These are phyloP conservation scores for Terana coerulea DNA, from an alignment of 768 basidiomycete genomes.

Conservation along the genomic window DNA sequence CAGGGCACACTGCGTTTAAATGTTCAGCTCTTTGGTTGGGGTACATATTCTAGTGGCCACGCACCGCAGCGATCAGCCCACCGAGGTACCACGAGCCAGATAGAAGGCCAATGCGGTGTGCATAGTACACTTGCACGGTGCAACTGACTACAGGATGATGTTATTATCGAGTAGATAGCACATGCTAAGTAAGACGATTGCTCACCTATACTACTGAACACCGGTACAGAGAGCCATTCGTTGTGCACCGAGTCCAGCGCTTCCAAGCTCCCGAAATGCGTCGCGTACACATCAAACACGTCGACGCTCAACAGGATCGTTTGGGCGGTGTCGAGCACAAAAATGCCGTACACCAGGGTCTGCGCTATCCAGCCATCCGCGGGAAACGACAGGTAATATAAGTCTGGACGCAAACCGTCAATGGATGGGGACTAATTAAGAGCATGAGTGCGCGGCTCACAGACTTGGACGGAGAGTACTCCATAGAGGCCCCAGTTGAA, in stretches of 20 bases:
- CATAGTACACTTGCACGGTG: constrained; percentile 3
- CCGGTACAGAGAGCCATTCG: background rate
- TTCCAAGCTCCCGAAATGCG: constrained; percentile 19
- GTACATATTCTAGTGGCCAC: background rate
- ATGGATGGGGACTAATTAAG: background rate
- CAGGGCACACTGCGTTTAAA: background rate
- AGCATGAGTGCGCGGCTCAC: constrained; percentile 3
- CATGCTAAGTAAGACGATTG: too few species aligned
- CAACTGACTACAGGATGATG: background rate
- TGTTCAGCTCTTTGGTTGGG: background rate
- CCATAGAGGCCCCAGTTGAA: constrained; percentile 25
- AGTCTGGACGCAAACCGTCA: background rate
- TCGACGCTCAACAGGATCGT: constrained; percentile 19
- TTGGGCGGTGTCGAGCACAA: constrained; percentile 11
- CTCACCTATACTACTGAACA: constrained; percentile 5
- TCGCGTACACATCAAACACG: constrained; percentile 25
- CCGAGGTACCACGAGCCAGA: background rate
- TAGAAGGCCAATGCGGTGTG: background rate
- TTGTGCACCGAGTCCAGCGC: constrained; percentile 2
- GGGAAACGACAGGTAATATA: constrained; percentile 15
- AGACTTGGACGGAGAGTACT: constrained; percentile 17
- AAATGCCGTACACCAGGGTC: constrained; percentile 13
- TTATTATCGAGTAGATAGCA: background rate
- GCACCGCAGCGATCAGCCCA: background rate
- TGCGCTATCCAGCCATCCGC: constrained; percentile 5